Base-by-base conservation (phyloP, 305 asterid genomes). In the Ajuga reptans region DNA sequence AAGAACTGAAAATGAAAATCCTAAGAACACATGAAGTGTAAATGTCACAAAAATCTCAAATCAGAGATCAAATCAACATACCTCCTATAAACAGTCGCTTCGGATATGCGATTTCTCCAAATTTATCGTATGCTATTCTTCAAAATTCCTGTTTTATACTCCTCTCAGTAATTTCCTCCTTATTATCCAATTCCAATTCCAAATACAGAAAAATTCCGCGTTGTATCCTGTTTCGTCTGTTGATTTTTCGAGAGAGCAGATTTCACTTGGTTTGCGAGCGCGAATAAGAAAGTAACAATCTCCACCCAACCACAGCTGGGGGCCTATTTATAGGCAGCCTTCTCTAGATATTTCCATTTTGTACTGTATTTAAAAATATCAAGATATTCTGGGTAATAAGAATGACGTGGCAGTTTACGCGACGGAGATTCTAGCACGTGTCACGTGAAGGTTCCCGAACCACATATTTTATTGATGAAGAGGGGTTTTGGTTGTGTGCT, bases 311-410 rank as follows among this genome's bases (percentile, higher is more conserved):
- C 0, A n/a, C 0, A 33, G 64, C 66, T 62, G 73, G 24, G 2
- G 54, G 36, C 17, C 0, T 85, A 86, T 79, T 85, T 86, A 85
- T 86, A n/a, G n/a, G n/a, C n/a, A 86, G 82, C 67, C 80, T 76
- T 82, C 75, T 83, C 82, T 66, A 75, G 86, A 89, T 79, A 76
- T 80, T 82, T 84, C 85, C n/a, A n/a, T n/a, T 7, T 14, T 9
- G 36, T 34, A 5, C 5, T 8, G 31, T 1, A 5, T 34, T 7
- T 29, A 21, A 14, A 57, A 17, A 6, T 9, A 16, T 6, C 65
- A 34, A 54, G 72, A 65, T 72, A n/a, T n/a, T n/a, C n/a, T n/a
- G n/a, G n/a, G 14, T 4, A 9, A 10, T 4, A 42, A 17, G 0
- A 79, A 52, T 82, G 84, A 88, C 85, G 85, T 82, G 90, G 83